phyloP scores from a whole-genome alignment of 2,329 filamentous ascomycete genomes.

The Cladosporium phlei region DNA sequence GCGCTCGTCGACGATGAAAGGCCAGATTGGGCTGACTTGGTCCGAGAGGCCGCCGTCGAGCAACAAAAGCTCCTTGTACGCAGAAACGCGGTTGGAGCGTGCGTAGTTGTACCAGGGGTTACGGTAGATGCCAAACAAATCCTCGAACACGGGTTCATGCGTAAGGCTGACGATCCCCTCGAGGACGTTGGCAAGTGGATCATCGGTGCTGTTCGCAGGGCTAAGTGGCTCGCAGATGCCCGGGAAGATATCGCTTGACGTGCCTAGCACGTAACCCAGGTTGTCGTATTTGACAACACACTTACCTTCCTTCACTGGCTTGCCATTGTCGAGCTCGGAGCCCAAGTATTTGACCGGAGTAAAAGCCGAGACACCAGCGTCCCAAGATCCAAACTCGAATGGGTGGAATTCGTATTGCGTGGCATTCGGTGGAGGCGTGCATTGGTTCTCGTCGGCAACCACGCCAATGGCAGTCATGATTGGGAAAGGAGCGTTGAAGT shows the following conservation, averaged over 20 bases:
- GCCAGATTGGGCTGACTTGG: slow-evolving; percentile 51
- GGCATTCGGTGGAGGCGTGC: slow-evolving; percentile 44
- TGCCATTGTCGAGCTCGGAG: slow-evolving; percentile 52
- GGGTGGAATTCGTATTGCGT: slow-evolving; percentile 63
- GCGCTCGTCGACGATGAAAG: slow-evolving; percentile 48
- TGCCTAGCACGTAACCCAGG: slow-evolving; percentile 45
- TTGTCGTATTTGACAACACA: slow-evolving; percentile 48
- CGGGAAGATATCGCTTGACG: slow-evolving; percentile 41
- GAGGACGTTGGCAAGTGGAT: slow-evolving; percentile 21
- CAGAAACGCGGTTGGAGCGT: slow-evolving; percentile 37
- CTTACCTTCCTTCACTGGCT: slow-evolving; percentile 34
- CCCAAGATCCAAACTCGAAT: slow-evolving; percentile 63
- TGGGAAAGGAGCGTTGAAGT: slow-evolving; percentile 39
- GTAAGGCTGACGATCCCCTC: slow-evolving; percentile 29
- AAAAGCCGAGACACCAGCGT: slow-evolving; percentile 57
- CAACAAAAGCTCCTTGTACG: slow-evolving; percentile 39
- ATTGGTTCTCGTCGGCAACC: slow-evolving; percentile 35
- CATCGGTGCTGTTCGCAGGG: slow-evolving; percentile 17
- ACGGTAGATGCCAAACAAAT: slow-evolving; percentile 51
- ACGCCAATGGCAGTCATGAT: slow-evolving; percentile 42
- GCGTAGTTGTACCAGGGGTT: slow-evolving; percentile 57
- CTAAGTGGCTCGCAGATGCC: slow-evolving; percentile 19
- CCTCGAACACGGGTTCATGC: slow-evolving; percentile 28
- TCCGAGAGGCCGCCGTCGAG: slow-evolving; percentile 49
- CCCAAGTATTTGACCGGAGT: slow-evolving; percentile 57